Evolutionary conservation across 768 basidiomycete genomes (phyloP), one percentile per base, ranked within the genome.

Genomic region (Boletus rex-veris): DNA sequence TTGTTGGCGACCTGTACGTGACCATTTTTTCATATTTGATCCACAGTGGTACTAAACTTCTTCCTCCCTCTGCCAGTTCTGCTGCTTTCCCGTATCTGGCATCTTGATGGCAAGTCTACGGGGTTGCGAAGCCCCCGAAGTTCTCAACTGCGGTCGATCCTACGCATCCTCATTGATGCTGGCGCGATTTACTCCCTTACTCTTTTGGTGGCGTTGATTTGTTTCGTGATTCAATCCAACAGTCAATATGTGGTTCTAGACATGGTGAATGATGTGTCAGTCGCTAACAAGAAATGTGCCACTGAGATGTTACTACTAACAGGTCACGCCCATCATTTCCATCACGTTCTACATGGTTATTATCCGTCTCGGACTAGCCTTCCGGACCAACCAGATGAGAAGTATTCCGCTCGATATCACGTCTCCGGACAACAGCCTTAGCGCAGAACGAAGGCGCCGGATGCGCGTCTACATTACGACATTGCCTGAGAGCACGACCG

Each of bases 331-430:
- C 4, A 58, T 58, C 39, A 60, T 60, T 16, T 52, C 56, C 21
- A 60, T 60, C 50, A 39, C 50, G 18, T 60, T 54, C 42, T 60
- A 60, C 45, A 49, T 48, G 47, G 46, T 58, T 5, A 58, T 58
- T 7, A 48, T 60, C 30, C 52, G 46, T 2, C 48, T 58, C 16
- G 43, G 52, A 30, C 14, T 54, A 11, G 11, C 38, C 12, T 30
- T 40, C 26, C 49, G 38, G 19, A 7, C 26, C 11, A 53, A 11
- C 6, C 43, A 41, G 12, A 0, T 10, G 14, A 21, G 40, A 26
- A 26, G 16, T 14, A 35, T 26, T 24, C 33, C 21, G 16, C 21
- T 43, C 6, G 49, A 1, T 18, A 18, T 5, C 24, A 43, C 15
- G 11, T 7, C 24, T 26, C 12, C 48, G 16, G 16, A 36, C 10